Conservation (phyloP, 148 eudicot genomes). For the Amaranthus cruentus region DNA sequence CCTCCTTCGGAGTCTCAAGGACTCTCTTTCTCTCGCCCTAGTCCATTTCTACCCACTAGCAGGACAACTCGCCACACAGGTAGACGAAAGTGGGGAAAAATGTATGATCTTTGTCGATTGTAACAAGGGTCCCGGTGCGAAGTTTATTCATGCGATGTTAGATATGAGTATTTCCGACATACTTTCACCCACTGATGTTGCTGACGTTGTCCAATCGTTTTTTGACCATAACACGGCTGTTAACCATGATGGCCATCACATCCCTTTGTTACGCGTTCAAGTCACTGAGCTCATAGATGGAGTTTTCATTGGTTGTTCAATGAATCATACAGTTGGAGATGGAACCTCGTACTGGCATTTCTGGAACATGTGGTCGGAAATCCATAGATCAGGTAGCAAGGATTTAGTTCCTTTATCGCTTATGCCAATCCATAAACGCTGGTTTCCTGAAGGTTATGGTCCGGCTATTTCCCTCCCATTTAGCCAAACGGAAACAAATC, state of each 20-base stretch:
- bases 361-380: slow-evolving; percentile 47
- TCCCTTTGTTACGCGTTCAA: slow-evolving; percentile 44
- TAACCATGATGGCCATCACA: slow-evolving; percentile 41
- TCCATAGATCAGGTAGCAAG: slow-evolving; percentile 19
- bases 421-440: slow-evolving; percentile 21
- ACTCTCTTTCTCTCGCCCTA: slow-evolving; percentile 22
- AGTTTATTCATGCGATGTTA: slow-evolving; percentile 20
- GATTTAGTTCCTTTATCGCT: slow-evolving; percentile 5
- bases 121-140: slow-evolving; percentile 25
- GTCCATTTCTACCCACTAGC: slow-evolving; percentile 30
- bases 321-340: slow-evolving; percentile 49
- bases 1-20: slow-evolving; percentile 12
- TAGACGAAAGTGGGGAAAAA: slow-evolving; percentile 6
- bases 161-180: slow-evolving; percentile 28
- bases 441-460: slow-evolving; percentile 33
- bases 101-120: slow-evolving; percentile 18
- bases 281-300: slow-evolving; percentile 37
- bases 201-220: slow-evolving; percentile 30
- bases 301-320: slow-evolving; percentile 47
- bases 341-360: slow-evolving; percentile 64
- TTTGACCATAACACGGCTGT: slow-evolving; percentile 34
- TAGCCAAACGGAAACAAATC: slow-evolving; percentile 30
- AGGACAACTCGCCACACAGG: slow-evolving; percentile 7
- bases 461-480: slow-evolving; percentile 19
- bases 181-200: slow-evolving; percentile 27